Conservation (phyloP, 2,329 filamentous ascomycete genomes). For the Pseudogymnoascus sp. region DNA sequence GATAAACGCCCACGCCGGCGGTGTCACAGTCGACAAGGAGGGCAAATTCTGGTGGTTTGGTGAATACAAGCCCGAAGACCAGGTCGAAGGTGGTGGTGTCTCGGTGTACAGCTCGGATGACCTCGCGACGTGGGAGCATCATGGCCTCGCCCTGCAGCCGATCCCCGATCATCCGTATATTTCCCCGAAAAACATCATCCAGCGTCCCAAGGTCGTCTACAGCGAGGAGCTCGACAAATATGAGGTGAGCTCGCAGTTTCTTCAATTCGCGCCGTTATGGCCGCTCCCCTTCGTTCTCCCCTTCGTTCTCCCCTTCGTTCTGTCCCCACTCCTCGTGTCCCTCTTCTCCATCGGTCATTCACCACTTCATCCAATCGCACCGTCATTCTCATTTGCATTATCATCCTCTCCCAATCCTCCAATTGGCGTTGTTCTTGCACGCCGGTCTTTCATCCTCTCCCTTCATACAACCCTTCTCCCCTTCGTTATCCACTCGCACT, state of each 20-base stretch:
- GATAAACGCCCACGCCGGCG: conserved; percentile 54
- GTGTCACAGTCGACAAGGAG: conserved; percentile 43
- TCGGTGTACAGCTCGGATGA: conserved; percentile 54
- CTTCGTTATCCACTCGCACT: too few relatives aligned
- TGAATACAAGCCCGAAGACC: conserved; percentile 51
- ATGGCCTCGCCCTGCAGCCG: conserved; percentile 49
- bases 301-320: too few relatives aligned
- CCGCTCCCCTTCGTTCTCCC: conserved; percentile 10
- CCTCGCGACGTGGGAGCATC: conserved; percentile 49
- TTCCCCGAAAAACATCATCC: conserved; percentile 48
- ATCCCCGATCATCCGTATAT: conserved; percentile 48
- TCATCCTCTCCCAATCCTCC: too few relatives aligned
- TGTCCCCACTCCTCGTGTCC: too few relatives aligned
- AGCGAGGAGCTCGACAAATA: conserved; percentile 47
- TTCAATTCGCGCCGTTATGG: neutral
- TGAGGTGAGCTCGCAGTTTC: conserved; percentile 35
- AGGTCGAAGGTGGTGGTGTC: conserved; percentile 51
- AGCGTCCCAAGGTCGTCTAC: conserved; percentile 54
- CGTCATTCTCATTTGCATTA: too few relatives aligned
- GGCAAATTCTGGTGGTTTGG: conserved; percentile 54
- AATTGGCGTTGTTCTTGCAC: too few relatives aligned
- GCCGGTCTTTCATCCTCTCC: too few relatives aligned
- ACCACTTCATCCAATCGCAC: too few relatives aligned
- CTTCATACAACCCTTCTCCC: too few relatives aligned
- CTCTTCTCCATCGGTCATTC: too few relatives aligned